These are phyloP conservation scores for Cladosporium halotolerans DNA, from an alignment of 2,329 filamentous ascomycete species.

Conservation along the genomic window DNA sequence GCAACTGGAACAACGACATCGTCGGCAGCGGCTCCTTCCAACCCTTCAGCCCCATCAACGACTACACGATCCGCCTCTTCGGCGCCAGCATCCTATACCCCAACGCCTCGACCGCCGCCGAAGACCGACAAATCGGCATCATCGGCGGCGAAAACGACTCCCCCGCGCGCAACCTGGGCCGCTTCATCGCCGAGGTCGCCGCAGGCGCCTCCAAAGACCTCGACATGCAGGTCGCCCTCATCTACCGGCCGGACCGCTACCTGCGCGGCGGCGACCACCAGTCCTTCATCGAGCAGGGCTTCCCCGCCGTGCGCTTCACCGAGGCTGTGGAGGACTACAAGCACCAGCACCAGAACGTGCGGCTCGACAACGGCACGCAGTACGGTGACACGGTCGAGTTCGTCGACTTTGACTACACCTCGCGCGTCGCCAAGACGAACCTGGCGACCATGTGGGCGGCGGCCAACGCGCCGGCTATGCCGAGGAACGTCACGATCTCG, in stretches of 20 bases:
- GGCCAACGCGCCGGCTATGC: slow-evolving; percentile 46
- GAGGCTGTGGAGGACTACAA: slow-evolving; percentile 53
- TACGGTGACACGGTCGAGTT: slow-evolving; percentile 53
- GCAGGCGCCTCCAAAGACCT: slow-evolving; percentile 46
- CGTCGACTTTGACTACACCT: slow-evolving; percentile 51
- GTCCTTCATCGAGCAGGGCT: slow-evolving; percentile 51
- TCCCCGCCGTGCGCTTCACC: slow-evolving; percentile 50
- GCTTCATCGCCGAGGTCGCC: slow-evolving; percentile 50
- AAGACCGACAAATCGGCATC: slow-evolving; percentile 33
- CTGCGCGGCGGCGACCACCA: slow-evolving; percentile 52
- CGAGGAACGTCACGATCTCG: slow-evolving; percentile 43
- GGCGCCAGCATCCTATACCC: slow-evolving; percentile 40
- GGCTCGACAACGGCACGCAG: slow-evolving; percentile 44
- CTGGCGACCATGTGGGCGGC: slow-evolving; percentile 50
- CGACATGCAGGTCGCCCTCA: slow-evolving; percentile 50
- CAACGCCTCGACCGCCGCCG: slow-evolving; percentile 37
- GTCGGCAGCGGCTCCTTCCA: slow-evolving; percentile 43
- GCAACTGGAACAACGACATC: slow-evolving; percentile 54
- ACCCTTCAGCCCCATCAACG: slow-evolving; percentile 31
- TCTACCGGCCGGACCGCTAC: slow-evolving; percentile 53
- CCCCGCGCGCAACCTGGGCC: slow-evolving; percentile 49
- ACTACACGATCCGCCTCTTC: slow-evolving; percentile 50
- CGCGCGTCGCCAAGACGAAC: slow-evolving; percentile 51
- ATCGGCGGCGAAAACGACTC: slow-evolving; percentile 51
- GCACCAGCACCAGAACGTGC: slow-evolving; percentile 53